phyloP scores from a whole-genome alignment of 441 rosid species.

The Theobroma grandiflorum region DNA sequence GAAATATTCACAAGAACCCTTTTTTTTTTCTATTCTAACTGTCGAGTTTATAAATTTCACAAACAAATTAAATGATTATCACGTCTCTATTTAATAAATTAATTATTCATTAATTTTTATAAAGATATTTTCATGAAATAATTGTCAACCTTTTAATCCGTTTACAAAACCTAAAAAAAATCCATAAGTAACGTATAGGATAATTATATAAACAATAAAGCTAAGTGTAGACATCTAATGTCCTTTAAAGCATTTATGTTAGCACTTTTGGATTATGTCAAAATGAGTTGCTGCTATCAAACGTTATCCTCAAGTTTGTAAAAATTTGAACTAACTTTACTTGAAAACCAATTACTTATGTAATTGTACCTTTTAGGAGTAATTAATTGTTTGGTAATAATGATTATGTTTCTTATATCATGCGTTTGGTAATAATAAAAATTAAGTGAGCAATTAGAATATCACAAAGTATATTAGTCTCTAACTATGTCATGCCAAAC shows the following conservation, averaged over 20 bases:
- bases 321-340: neutral
- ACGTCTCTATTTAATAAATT: too few relatives aligned
- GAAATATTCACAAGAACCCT: neutral
- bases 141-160: neutral
- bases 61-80: too few relatives aligned
- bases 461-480: neutral
- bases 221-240: neutral
- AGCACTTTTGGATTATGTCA: neutral
- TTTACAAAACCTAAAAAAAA: neutral
- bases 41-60: too few relatives aligned
- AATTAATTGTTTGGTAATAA: neutral
- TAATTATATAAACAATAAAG: too few relatives aligned
- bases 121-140: too few relatives aligned
- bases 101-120: too few relatives aligned
- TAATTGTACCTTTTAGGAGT: neutral
- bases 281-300: neutral
- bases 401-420: neutral
- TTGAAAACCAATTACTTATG: neutral
- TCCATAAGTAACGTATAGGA: neutral
- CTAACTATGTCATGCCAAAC: conserved; percentile 22
- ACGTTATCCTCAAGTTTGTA: neutral
- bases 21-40: too few relatives aligned
- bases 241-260: neutral
- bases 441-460: neutral
- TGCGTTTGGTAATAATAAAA: neutral